Evolutionary conservation across 2,329 filamentous ascomycete species (phyloP), one percentile per base, ranked within the genome.

Genomic region (Aurifilum marmelostoma): DNA sequence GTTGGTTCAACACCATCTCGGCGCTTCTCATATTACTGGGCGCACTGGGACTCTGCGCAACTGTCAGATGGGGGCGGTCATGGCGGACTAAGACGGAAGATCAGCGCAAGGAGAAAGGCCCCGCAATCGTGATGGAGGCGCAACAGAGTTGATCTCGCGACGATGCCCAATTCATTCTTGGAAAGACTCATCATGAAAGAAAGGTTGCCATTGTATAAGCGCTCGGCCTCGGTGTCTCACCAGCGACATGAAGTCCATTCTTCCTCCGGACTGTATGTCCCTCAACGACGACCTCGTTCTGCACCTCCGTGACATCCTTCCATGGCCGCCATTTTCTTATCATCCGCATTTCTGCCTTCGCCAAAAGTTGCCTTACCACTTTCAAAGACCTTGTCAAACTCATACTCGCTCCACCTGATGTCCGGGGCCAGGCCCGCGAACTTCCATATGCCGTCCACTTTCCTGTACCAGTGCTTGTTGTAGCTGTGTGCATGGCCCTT

Each of bases 1-100:
- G 92, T 0, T 94, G 92, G 91, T 94, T 94, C 76, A 89, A 86
- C 60, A 94, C 92, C 1, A 89, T 94, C 68, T 87, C 84, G 60
- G 85, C 88, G 0, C 68, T 79, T 0, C 90, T 91, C 70, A 75
- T 91, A 63, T 75, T 87, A 0, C 72, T 79, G 2, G 78, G 81
- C 12, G 81, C 86, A 0, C 73, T 75, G 0, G 79, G 79, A 12
- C 79, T 85, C 0, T 85, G 82, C 79, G 76, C 82, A 3, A 84
- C 83, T 2, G 83, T 85, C 2, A 67, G 81, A 16, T 85, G 82
- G 74, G 87, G 87, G 0, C 78, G 79, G 68, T 68, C 73, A 12
- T 88, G 86, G 86, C 78, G 87, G 12, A 82, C 86, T 12, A 75
- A 73, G 21, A 79, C 88, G 24, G 86, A 88, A 73, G 78, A 75